Evolutionary conservation across 1,284 basidiomycete genomes (phyloP).

Genomic region (Cryptococcus depauperatus): DNA sequence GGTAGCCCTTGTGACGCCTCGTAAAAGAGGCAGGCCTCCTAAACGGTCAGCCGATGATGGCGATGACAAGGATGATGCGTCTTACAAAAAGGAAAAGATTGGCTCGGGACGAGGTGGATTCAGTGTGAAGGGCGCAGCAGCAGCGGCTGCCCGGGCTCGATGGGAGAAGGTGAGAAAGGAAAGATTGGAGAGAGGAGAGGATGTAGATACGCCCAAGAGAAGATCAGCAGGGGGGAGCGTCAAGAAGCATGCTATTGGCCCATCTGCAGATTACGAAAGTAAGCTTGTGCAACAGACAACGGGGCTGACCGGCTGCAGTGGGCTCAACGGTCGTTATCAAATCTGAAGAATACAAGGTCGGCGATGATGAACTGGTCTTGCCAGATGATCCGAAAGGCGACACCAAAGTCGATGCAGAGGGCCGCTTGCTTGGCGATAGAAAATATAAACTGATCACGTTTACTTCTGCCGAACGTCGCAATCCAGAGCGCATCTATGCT

Average conservation of each 20-base stretch:
- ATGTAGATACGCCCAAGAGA: conserved; percentile 21
- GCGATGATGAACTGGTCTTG: conserved; percentile 80
- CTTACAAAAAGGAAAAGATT: conserved; percentile 28
- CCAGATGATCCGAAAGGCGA: conserved; percentile 80
- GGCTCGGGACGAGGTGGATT: conserved; percentile 41
- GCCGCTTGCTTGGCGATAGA: conserved; percentile 74
- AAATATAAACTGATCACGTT: conserved; percentile 85
- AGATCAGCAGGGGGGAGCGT: background rate
- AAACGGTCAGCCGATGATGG: conserved; percentile 9
- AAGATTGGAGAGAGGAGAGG: conserved; percentile 36
- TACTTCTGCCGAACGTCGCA: conserved; percentile 61
- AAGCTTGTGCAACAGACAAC: background rate
- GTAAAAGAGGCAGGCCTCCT: conserved; percentile 5
- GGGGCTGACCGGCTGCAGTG: conserved; percentile 11
- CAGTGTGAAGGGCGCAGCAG: conserved; percentile 41
- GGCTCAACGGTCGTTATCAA: conserved; percentile 48
- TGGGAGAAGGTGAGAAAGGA: conserved; percentile 41
- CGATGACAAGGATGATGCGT: conserved; percentile 14
- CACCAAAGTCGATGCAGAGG: conserved; percentile 78
- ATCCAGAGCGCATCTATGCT: conserved; percentile 81
- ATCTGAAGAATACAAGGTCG: conserved; percentile 66
- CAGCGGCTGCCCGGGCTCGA: conserved; percentile 38
- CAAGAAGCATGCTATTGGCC: background rate
- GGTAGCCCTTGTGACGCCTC: conserved; percentile 6
- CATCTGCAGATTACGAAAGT: background rate